These are phyloP conservation scores for Diaporthe sp. DNA, from an alignment of 2,329 filamentous ascomycete genomes.

Conservation along the genomic window DNA sequence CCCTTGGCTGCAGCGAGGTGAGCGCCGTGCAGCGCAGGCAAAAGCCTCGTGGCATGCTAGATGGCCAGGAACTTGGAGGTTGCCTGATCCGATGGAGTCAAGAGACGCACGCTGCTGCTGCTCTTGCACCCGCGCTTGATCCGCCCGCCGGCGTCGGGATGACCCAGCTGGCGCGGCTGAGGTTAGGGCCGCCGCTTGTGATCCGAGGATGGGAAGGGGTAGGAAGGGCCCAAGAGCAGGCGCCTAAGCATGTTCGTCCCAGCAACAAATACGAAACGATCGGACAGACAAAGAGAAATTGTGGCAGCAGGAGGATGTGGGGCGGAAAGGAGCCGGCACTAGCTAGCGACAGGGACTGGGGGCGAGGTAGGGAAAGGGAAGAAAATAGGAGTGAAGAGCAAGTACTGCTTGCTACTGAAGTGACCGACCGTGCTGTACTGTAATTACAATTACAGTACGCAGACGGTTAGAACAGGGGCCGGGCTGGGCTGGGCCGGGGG, in stretches of 20 bases:
- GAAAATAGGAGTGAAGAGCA: neutral
- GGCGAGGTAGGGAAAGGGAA: neutral
- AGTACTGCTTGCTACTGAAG: neutral
- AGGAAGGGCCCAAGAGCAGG: constrained; percentile 21
- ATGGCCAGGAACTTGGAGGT: constrained; percentile 19
- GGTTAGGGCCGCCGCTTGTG: constrained; percentile 37
- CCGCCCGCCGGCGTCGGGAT: constrained; percentile 31
- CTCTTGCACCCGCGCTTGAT: constrained; percentile 25
- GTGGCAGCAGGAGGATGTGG: constrained; percentile 30
- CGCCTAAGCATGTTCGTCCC: constrained; percentile 31
- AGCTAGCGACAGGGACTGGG: constrained; percentile 10
- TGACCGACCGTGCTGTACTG: neutral
- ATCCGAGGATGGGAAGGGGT: constrained; percentile 14
- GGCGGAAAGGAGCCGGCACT: constrained; percentile 31
- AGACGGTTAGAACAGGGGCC: constrained; percentile 9
- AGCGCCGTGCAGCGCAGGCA: neutral
- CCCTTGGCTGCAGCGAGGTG: constrained; percentile 14
- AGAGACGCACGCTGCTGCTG: constrained; percentile 31
- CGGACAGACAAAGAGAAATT: constrained; percentile 33
- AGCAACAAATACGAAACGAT: constrained; percentile 36
- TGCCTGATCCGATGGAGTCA: constrained; percentile 34
- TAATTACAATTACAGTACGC: constrained; percentile 18
- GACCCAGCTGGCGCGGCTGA: constrained; percentile 27
- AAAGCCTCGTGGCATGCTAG: constrained; percentile 11
- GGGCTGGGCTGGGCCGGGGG: constrained; percentile 3